A percentile compares a stretch with the other conserved stretches of the same genome.
phyloP scores from a whole-genome alignment of 805 yeast genomes.

The Saccharomycopsis oosterbeekiorum region DNA sequence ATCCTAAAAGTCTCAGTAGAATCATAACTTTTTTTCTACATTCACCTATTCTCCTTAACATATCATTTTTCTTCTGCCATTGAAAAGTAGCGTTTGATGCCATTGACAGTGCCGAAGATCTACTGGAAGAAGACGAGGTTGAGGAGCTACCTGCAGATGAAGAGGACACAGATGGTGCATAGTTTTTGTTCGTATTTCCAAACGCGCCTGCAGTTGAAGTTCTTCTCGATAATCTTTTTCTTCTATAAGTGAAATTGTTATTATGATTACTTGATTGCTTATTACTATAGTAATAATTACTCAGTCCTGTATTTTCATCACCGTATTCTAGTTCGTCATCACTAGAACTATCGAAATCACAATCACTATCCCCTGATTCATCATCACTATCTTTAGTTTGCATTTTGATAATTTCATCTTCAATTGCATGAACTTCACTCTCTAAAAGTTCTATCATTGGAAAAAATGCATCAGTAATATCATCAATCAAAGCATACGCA shows the following conservation, averaged over 20 bases:
- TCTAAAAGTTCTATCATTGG: slow-evolving; percentile 72
- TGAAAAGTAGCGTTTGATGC: slow-evolving; percentile 40
- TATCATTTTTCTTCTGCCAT: slow-evolving; percentile 90
- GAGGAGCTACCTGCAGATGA: slow-evolving; percentile 14
- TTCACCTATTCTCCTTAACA: slow-evolving; percentile 91
- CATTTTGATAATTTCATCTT: slow-evolving; percentile 33
- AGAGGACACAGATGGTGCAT: background rate
- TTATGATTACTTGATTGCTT: background rate
- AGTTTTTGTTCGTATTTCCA: background rate
- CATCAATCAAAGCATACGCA: slow-evolving; percentile 75
- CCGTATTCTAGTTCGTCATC: background rate
- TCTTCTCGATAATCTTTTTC: background rate
- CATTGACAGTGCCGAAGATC: slow-evolving; percentile 18
- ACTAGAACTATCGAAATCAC: slow-evolving; percentile 6
- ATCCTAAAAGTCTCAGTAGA: slow-evolving; percentile 68
- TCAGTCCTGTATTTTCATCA: slow-evolving; percentile 1
- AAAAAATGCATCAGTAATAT: slow-evolving; percentile 76
- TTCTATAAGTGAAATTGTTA: background rate
- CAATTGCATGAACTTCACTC: slow-evolving; percentile 74
- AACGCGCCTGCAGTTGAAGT: background rate
- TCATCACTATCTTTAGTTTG: slow-evolving; percentile 18
- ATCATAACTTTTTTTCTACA: slow-evolving; percentile 93
- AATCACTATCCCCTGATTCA: slow-evolving; percentile 11
- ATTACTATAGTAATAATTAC: slow-evolving; percentile 1
- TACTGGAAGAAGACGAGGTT: background rate